Evolutionary conservation across 1,284 basidiomycete genomes (phyloP), one percentile per base, ranked within the genome.

Genomic region (Boletus sp.): DNA sequence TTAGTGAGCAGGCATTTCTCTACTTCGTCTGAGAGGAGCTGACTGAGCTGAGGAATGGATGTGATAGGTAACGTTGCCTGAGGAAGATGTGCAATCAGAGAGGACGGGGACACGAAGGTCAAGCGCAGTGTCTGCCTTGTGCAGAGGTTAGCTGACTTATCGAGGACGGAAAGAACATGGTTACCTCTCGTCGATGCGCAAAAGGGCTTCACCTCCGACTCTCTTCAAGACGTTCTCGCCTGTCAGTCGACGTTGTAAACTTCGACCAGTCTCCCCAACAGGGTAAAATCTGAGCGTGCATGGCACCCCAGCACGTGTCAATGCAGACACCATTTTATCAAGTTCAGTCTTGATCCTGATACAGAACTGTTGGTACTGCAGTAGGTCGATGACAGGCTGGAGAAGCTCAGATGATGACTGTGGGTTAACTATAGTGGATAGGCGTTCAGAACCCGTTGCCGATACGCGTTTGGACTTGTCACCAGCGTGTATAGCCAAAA

Each of bases 281-380:
- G 77, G 67, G 48, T 80, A 74, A 58, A 86, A 83, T 19, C 77
- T 73, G 17, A 88, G 69, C 9, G 68, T 72, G 5, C 78, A 75
- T 9, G 72, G 62, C n/a, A 91, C 75, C 3, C 82, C 81, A 0
- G 75, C 80, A 34, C 55, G 62, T 17, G 63, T 65, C 43, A 91
- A 64, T 2, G 77, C 78, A 23, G 52, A 46, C 5, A 72, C 69
- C 42, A 81, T 72, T 52, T 72, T 73, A 38, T 69, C 64, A 27
- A 90, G 65, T 67, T 88, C 84, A 1, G 64, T 51, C 46, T 76
- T 73, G 34, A 89, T 71, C 49, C 81, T 74, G 47, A 74, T 62
- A 59, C 82, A 84, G 62, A 91, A 89, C 17, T 78, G 77, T 55
- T 79, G 77, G 59, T 90, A 91, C 64, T 89, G 88, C 32, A 90